These are phyloP conservation scores for Claviceps lovelessii DNA, from an alignment of 2,329 filamentous ascomycete species.

Conservation along the genomic window DNA sequence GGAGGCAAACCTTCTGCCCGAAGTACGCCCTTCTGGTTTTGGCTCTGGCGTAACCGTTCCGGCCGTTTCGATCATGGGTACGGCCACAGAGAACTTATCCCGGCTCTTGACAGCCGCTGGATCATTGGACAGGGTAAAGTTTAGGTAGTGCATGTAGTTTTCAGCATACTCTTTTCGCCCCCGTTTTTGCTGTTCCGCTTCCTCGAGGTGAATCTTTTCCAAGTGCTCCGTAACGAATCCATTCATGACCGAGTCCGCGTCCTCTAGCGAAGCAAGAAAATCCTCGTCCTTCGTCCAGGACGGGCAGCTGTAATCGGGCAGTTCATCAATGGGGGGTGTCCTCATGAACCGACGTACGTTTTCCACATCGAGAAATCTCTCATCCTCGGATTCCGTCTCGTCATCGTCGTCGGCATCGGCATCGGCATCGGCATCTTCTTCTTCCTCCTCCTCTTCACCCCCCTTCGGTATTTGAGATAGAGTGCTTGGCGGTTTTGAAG, in stretches of 20 bases:
- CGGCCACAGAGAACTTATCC: constrained; percentile 34
- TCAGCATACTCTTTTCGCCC: constrained; percentile 28
- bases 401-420: constrained; percentile 25
- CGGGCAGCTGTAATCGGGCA: constrained; percentile 32
- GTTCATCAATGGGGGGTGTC: constrained; percentile 40
- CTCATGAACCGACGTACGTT: constrained; percentile 35
- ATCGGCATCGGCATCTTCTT: not conserved
- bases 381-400: constrained; percentile 40
- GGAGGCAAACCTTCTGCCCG: constrained; percentile 46
- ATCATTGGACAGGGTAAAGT: constrained; percentile 42
- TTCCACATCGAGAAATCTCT: constrained; percentile 35
- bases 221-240: constrained; percentile 33
- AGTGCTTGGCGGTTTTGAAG: constrained; percentile 27
- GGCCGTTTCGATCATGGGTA: constrained; percentile 20
- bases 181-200: constrained; percentile 23
- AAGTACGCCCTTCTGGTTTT: constrained; percentile 40
- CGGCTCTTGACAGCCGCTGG: constrained; percentile 39
- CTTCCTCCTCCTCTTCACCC: not conserved
- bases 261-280: constrained; percentile 26
- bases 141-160: constrained; percentile 37
- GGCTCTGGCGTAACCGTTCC: constrained; percentile 34
- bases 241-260: constrained; percentile 25
- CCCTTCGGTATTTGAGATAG: constrained; percentile 32
- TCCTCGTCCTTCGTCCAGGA: constrained; percentile 34
- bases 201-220: constrained; percentile 24